phyloP scores from a whole-genome alignment of 345 rosid genomes.

The Citrus cavaleriei region DNA sequence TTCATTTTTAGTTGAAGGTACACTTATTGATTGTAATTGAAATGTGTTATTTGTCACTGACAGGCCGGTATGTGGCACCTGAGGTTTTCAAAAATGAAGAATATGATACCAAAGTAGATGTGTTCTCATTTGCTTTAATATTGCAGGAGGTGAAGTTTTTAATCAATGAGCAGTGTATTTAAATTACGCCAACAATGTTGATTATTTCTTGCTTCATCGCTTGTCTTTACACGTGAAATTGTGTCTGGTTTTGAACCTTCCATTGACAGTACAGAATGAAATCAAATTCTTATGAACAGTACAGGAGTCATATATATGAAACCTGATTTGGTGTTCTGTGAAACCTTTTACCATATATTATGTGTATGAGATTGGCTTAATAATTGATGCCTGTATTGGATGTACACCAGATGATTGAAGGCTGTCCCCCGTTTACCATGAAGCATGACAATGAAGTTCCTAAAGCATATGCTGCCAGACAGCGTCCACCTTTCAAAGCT shows the following conservation, averaged over 20 bases:
- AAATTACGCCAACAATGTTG: not conserved
- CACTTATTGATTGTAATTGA: not conserved
- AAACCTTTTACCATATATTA: not conserved
- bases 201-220: not conserved
- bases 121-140: slow-evolving; percentile 89
- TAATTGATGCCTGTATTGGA: slow-evolving; percentile 13
- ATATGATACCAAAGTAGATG: slow-evolving; percentile 91
- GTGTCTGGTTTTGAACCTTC: not conserved
- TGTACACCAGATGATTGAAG: slow-evolving; percentile 76
- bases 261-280: not conserved
- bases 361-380: not conserved
- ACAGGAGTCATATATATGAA: not conserved
- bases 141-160: slow-evolving; percentile 67
- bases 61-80: slow-evolving; percentile 88
- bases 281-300: not conserved
- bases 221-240: not conserved
- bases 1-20: not conserved
- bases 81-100: slow-evolving; percentile 68
- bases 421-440: slow-evolving; percentile 62
- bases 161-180: not conserved
- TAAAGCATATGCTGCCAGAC: slow-evolving; percentile 41
- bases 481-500: slow-evolving; percentile 70
- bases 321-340: not conserved
- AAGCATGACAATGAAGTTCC: slow-evolving; percentile 66
- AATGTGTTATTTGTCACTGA: slow-evolving; percentile 11